Conservation (phyloP, 495 filamentous ascomycete genomes). For the Endocarpon pusillum region DNA sequence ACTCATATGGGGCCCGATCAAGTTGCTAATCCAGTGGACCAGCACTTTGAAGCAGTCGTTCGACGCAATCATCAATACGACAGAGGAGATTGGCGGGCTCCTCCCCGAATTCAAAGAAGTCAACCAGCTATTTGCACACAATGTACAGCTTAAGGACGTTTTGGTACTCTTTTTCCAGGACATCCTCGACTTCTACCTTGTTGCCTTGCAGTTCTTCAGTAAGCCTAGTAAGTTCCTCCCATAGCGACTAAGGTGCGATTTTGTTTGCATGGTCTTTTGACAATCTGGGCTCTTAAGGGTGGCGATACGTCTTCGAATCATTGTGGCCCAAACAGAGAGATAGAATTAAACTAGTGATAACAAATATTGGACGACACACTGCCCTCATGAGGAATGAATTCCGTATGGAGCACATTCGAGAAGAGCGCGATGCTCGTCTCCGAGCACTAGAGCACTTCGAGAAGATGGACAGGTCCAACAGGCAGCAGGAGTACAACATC, state of each 20-base stretch:
- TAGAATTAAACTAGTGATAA: constrained; percentile 1
- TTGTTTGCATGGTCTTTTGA: neutral
- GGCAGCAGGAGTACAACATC: constrained; percentile 6
- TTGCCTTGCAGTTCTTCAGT: constrained; percentile 15
- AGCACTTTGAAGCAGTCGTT: constrained; percentile 10
- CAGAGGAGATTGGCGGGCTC: constrained; percentile 7
- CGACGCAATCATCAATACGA: constrained; percentile 12
- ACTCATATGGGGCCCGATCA: constrained; percentile 20
- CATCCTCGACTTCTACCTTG: constrained; percentile 17
- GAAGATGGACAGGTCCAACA: constrained; percentile 2
- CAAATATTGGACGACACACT: constrained; percentile 1
- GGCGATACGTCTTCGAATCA: constrained; percentile 1
- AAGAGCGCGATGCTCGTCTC: neutral
- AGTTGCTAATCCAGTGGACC: constrained; percentile 17
- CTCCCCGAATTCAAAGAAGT: constrained; percentile 6
- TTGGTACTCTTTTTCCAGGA: constrained; percentile 18
- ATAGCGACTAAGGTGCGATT: constrained; percentile 2
- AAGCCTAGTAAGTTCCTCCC: constrained; percentile 4
- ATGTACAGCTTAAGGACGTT: constrained; percentile 9
- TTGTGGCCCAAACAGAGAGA: constrained; percentile 1
- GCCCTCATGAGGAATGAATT: constrained; percentile 1
- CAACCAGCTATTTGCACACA: constrained; percentile 5
- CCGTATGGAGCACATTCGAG: constrained; percentile 1
- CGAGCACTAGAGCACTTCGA: constrained; percentile 4
- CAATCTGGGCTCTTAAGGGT: neutral